These are phyloP conservation scores for Ephemerocybe angulata DNA, from an alignment of 768 basidiomycete genomes.

Conservation along the genomic window DNA sequence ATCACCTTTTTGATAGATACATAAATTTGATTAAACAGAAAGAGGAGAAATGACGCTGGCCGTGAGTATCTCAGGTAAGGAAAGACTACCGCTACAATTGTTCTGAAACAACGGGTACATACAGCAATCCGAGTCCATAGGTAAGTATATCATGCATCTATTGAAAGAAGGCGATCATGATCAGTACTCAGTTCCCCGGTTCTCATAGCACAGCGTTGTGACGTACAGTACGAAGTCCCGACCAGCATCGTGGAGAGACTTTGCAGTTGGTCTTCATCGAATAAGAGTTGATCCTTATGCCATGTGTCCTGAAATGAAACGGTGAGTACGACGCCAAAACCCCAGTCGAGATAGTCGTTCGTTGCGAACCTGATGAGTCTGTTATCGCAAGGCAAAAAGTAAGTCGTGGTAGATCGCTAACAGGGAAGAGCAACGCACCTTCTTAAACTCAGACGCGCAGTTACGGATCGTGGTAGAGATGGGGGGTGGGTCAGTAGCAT, in stretches of 20 bases:
- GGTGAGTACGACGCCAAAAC: neutral
- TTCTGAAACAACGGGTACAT: too few relatives aligned
- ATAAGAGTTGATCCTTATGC: constrained; percentile 83
- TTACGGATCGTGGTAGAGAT: constrained; percentile 88
- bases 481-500: constrained; percentile 82
- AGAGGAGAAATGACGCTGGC: too few relatives aligned
- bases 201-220: constrained; percentile 1
- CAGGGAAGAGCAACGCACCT: constrained; percentile 43
- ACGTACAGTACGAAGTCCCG: constrained; percentile 84
- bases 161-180: neutral
- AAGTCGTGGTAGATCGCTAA: too few relatives aligned
- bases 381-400: too few relatives aligned
- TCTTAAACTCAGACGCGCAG: constrained; percentile 82
- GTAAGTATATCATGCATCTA: neutral
- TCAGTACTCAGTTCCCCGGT: constrained; percentile 10
- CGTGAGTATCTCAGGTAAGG: too few relatives aligned
- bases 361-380: constrained; percentile 58
- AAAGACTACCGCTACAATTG: too few relatives aligned
- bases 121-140: too few relatives aligned
- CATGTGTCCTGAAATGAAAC: constrained; percentile 66
- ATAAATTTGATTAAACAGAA: too few relatives aligned
- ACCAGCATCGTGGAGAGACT: constrained; percentile 85
- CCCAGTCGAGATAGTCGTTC: neutral
- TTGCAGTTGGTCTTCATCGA: constrained; percentile 87
- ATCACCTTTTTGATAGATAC: neutral